Evolutionary conservation across 306 rosid genomes (phyloP), one percentile per base, ranked within the genome.

Genomic region (Malus sylvestris): DNA sequence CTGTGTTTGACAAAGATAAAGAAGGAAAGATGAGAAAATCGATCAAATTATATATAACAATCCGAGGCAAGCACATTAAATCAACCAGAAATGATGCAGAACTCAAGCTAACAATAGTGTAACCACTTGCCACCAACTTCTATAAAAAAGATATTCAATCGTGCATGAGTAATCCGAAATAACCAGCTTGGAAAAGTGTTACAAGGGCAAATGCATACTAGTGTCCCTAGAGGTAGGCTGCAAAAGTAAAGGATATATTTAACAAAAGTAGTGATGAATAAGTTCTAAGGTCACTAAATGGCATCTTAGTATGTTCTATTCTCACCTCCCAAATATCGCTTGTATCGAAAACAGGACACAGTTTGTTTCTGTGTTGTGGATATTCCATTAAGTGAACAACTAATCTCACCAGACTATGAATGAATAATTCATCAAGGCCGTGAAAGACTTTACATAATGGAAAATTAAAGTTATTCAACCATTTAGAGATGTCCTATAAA

Each of bases 1-100:
- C 99, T 96, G 82, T 84, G 67, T 71, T 80, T 76, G 68, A 75
- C 40, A 73, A 38, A 72, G 71, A 51, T 80, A 8, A 70, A 25
- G 44, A 76, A 60, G 38, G 62, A 70, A 10, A 77, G 22, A 57
- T 25, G 65, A 71, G 42, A 79, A 69, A 15, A 67, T 72, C 70
- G 23, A 51, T 61, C 75, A 76, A 74, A 49, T 19, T 30, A 22
- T 60, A 70, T 46, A 27, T 1, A 55, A 72, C 10, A 45, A 35
- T 49, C 23, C 9, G 8, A 40, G 49, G 35, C 38, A 1, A 53
- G 66, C 8, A 35, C 60, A 33, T 22, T 57, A 14, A 22, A 72
- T 22, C 67, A 59, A 52, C 20, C 60, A 44, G 45, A 38, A 60
- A 33, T 1, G 27, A 66, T 22, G 42, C 49, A 66, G 16, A 66